Percentiles rank a stretch among this genome's conserved stretches.
phyloP scores from a whole-genome alignment of 2,329 filamentous ascomycete species.

The Xylariaceae sp. region DNA sequence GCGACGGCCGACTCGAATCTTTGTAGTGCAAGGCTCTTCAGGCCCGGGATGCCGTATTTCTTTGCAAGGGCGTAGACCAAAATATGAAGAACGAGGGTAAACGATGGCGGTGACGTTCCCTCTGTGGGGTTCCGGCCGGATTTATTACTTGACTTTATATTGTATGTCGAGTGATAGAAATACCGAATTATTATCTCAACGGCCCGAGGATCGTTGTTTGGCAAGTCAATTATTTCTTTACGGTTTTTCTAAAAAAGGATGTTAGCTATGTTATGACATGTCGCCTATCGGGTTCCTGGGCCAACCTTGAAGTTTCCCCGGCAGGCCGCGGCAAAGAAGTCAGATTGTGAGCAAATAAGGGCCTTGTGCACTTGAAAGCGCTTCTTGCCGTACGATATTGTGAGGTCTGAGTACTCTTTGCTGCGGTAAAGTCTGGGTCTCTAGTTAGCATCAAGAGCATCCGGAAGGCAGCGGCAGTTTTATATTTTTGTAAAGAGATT shows the following conservation, averaged over 20 bases:
- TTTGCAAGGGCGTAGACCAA: constrained; percentile 5
- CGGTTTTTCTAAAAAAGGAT: not conserved
- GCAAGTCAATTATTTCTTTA: not conserved
- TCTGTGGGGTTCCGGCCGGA: not conserved
- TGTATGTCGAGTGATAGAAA: constrained; percentile 4
- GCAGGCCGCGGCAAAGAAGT: constrained; percentile 8
- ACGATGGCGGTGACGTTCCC: not conserved
- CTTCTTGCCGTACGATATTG: not conserved
- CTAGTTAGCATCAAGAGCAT: not conserved
- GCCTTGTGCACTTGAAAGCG: constrained; percentile 3
- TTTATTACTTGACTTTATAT: not conserved
- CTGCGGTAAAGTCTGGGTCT: not conserved
- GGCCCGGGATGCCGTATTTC: constrained; percentile 3
- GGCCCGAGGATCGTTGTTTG: constrained; percentile 2
- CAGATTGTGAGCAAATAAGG: constrained; percentile 9
- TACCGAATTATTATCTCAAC: constrained; percentile 6
- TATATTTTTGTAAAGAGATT: not conserved
- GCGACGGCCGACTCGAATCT: not conserved
- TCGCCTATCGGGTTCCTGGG: not conserved
- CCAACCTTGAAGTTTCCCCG: constrained; percentile 1
- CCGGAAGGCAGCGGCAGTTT: not conserved
- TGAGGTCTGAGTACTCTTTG: not conserved
- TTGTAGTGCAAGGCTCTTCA: not conserved
- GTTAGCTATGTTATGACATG: not conserved
- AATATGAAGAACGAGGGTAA: not conserved